These are phyloP conservation scores for Silene uniflora DNA, from an alignment of 148 eudicot species.

Conservation along the genomic window DNA sequence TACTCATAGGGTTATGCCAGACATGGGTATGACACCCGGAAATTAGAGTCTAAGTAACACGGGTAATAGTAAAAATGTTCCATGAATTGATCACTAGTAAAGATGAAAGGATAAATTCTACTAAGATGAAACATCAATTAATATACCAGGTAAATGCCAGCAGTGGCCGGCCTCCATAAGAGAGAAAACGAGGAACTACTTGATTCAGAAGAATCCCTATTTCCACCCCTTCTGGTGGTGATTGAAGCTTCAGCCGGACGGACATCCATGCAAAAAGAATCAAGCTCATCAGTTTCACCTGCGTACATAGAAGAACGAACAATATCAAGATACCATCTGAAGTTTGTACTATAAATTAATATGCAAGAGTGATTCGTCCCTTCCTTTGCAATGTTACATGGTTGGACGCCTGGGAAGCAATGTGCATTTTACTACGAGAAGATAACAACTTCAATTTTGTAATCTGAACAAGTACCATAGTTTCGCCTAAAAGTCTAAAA, in stretches of 20 bases:
- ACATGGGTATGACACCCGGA: too few species aligned
- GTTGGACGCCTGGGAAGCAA: too few species aligned
- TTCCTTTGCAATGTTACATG: too few species aligned
- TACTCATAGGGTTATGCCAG: too few species aligned
- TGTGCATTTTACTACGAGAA: too few species aligned
- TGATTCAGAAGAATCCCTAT: not conserved
- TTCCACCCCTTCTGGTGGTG: not conserved
- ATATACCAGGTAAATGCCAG: constrained; percentile 24
- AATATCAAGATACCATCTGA: too few species aligned
- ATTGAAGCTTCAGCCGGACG: constrained; percentile 8
- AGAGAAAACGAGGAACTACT: constrained; percentile 22
- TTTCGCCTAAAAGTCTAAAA: not conserved
- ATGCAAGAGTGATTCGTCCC: too few species aligned
- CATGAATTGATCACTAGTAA: not conserved
- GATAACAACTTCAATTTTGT: too few species aligned
- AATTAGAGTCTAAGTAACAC: too few species aligned
- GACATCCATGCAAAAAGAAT: not conserved
- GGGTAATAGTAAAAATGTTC: not conserved
- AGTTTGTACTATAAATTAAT: too few species aligned
- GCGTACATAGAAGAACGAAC: not conserved
- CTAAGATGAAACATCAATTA: not conserved
- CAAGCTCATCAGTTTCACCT: constrained; percentile 22
- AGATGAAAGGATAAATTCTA: not conserved
- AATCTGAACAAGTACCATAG: too few species aligned
- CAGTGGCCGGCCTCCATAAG: constrained; percentile 13